These are phyloP conservation scores for Fusarium sp. DNA, from an alignment of 2,329 filamentous ascomycete genomes.

Conservation along the genomic window DNA sequence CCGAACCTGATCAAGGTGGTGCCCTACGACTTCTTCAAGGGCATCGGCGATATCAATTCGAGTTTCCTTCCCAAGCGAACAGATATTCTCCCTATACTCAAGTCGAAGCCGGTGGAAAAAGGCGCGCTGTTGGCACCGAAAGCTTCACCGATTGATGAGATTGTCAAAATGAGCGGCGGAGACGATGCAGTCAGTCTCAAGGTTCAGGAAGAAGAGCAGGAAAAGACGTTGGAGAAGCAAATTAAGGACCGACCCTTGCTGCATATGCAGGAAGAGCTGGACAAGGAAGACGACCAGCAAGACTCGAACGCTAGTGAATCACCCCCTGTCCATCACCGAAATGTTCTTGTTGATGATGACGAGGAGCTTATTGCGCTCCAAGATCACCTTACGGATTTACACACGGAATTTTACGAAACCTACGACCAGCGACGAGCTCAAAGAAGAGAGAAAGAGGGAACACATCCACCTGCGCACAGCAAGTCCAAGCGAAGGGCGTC, in stretches of 20 bases:
- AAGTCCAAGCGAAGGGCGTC: slow-evolving; percentile 49
- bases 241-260: slow-evolving; percentile 87
- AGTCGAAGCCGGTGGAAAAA: slow-evolving; percentile 33
- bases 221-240: slow-evolving; percentile 88
- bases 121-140: slow-evolving; percentile 42
- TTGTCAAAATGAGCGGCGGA: slow-evolving; percentile 80
- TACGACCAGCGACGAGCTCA: slow-evolving; percentile 72
- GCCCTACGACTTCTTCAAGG: slow-evolving; percentile 97
- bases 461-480: slow-evolving; percentile 52
- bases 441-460: slow-evolving; percentile 52
- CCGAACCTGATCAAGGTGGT: slow-evolving; percentile 94
- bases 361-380: slow-evolving; percentile 83
- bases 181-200: slow-evolving; percentile 77
- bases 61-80: slow-evolving; percentile 89
- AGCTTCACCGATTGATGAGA: slow-evolving; percentile 72
- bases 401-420: slow-evolving; percentile 83
- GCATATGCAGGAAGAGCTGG: slow-evolving; percentile 92
- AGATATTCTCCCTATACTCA: slow-evolving; percentile 59
- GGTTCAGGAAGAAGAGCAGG: slow-evolving; percentile 85
- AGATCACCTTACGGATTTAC: slow-evolving; percentile 79
- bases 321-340: slow-evolving; percentile 61
- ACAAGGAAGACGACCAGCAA: slow-evolving; percentile 74
- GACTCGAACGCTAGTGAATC: slow-evolving; percentile 44
- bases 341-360: slow-evolving; percentile 90
- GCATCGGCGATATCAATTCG: slow-evolving; percentile 98